A percentile compares a stretch with the other conserved stretches of the same genome.
phyloP scores from a whole-genome alignment of 169 alveolate genomes.

The Plasmodium relictum region DNA sequence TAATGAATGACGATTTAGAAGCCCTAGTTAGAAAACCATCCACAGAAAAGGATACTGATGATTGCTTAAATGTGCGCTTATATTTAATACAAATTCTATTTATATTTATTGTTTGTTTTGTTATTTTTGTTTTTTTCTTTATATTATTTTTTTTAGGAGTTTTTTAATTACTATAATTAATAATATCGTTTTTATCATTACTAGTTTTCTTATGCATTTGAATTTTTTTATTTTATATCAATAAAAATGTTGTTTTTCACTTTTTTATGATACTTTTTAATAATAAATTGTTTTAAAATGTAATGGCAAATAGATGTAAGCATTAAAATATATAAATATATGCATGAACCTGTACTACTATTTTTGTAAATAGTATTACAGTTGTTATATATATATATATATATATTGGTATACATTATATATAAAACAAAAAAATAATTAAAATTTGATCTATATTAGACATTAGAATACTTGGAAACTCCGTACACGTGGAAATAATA shows the following conservation, averaged over 20 bases:
- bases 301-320: too few relatives aligned
- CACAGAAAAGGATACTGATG: constrained; percentile 46
- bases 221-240: background rate
- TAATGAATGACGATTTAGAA: constrained; percentile 73
- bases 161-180: constrained; percentile 22
- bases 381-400: too few relatives aligned
- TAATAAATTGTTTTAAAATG: too few relatives aligned
- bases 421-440: too few relatives aligned
- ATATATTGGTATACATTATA: too few relatives aligned
- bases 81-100: constrained; percentile 51
- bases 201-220: background rate
- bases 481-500: too few relatives aligned
- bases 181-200: constrained; percentile 3
- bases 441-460: too few relatives aligned
- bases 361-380: too few relatives aligned
- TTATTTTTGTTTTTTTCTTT: constrained; percentile 62
- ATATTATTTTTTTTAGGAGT: constrained; percentile 76
- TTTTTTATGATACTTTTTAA: background rate
- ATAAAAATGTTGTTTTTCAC: background rate
- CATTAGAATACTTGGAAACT: too few relatives aligned
- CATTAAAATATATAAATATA: too few relatives aligned
- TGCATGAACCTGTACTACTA: too few relatives aligned
- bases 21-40: constrained; percentile 61
- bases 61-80: constrained; percentile 66
- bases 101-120: constrained; percentile 70